Evolutionary conservation across 1,139 yeast species (phyloP), one percentile per base, ranked within the genome.

Genomic region (Zygosaccharomyces sapae): DNA sequence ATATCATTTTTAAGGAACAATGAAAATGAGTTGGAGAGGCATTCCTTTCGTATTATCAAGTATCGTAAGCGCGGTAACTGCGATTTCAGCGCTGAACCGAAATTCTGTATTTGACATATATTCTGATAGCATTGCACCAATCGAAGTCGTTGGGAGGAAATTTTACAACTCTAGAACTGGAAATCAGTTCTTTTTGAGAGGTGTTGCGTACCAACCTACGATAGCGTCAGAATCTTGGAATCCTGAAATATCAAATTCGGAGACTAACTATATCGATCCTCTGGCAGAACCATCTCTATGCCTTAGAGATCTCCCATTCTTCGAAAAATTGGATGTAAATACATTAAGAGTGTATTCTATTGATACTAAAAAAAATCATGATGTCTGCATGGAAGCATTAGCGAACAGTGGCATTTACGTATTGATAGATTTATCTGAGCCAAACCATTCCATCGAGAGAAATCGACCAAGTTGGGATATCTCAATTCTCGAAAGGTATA

Each of bases 401-500:
- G 73, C 74, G 6, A 67, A 71, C 8, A 75, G 74, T n/a, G 82
- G 81, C 1, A 77, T 80, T 29, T 80, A 80, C 52, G 79, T 79
- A 1, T 50, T 80, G 41, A 70, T 76, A 3, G 85, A 80, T 56
- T 67, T 80, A 45, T 68, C 81, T 10, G 83, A 78, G 52, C 84
- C 84, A 0, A 71, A 71, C 38, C 45, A 54, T 5, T 77, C 83
- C 10, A 75, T 80, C 37, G 69, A 70, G 43, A 68, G 84, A 56
- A 70, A 75, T 43, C 48, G 55, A 5, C 84, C 85, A 2, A 53
- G 63, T 12, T 80, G 85, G 76, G 74, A 55, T 62, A 67, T 77
- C 43, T 77, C 79, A 44, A 75, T 88, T 43, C 84, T 81, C 70
- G 76, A 81, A 57, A 75, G 86, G 61, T 83, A 81, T 68, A 76